These are phyloP conservation scores for Phaeosphaeriaceae sp. DNA, from an alignment of 2,329 filamentous ascomycete species.

Conservation along the genomic window DNA sequence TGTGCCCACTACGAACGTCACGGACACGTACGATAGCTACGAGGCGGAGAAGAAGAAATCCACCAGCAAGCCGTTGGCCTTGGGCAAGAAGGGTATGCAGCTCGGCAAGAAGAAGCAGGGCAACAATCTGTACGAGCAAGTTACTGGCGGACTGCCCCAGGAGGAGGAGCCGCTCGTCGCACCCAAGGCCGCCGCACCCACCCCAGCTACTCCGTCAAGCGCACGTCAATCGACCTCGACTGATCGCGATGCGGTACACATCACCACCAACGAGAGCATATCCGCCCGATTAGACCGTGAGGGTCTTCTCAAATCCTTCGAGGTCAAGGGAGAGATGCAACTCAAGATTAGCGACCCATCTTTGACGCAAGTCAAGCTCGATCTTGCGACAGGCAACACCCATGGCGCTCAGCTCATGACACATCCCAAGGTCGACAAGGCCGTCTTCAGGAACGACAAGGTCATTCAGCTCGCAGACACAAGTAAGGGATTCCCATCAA, in stretches of 20 bases:
- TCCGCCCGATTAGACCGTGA: slow-evolving; percentile 88
- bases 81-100: slow-evolving; percentile 98
- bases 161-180: slow-evolving; percentile 82
- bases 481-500: slow-evolving; percentile 88
- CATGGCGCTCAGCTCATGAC: slow-evolving; percentile 91
- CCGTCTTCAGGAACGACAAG: slow-evolving; percentile 81
- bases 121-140: slow-evolving; percentile 95
- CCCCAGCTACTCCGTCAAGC: slow-evolving; percentile 60
- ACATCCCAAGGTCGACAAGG: slow-evolving; percentile 94
- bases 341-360: slow-evolving; percentile 87
- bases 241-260: slow-evolving; percentile 84
- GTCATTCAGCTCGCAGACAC: slow-evolving; percentile 89
- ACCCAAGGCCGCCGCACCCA: slow-evolving; percentile 58
- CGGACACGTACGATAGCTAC: slow-evolving; percentile 90
- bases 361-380: slow-evolving; percentile 90
- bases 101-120: slow-evolving; percentile 98
- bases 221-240: slow-evolving; percentile 69
- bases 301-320: slow-evolving; percentile 82
- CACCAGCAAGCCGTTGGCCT: slow-evolving; percentile 76
- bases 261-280: slow-evolving; percentile 89
- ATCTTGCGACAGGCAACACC: slow-evolving; percentile 75
- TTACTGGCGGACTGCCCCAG: slow-evolving; percentile 87
- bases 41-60: slow-evolving; percentile 97
- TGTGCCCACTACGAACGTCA: slow-evolving; percentile 69
- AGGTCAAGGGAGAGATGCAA: slow-evolving; percentile 90